A percentile compares a stretch with the other conserved stretches of the same genome.
phyloP scores from a whole-genome alignment of 345 rosid species.

The Carallia brachiata region DNA sequence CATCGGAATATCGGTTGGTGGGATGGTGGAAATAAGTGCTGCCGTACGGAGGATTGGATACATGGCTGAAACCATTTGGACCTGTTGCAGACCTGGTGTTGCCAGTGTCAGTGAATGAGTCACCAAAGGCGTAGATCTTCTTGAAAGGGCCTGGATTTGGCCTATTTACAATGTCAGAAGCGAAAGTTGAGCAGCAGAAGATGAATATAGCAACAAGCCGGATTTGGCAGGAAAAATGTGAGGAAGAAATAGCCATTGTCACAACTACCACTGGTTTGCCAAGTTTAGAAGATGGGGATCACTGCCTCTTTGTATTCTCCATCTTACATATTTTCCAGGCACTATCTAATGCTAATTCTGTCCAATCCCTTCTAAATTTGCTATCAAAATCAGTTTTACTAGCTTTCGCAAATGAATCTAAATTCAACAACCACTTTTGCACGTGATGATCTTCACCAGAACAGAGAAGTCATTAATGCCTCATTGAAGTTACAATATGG shows the following conservation, averaged over 20 bases:
- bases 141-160: conserved; percentile 43
- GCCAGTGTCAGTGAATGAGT: conserved; percentile 94
- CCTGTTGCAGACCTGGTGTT: conserved; percentile 67
- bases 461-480: not conserved
- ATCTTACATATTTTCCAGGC: not conserved
- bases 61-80: conserved; percentile 72
- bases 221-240: conserved; percentile 15
- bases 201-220: conserved; percentile 13
- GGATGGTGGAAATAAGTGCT: conserved; percentile 73
- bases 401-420: not conserved
- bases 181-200: conserved; percentile 11
- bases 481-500: not conserved
- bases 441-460: not conserved
- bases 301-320: too few species aligned
- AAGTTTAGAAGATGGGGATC: not conserved
- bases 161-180: conserved; percentile 13
- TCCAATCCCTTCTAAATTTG: too few species aligned
- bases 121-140: conserved; percentile 85
- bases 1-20: conserved; percentile 91
- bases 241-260: conserved; percentile 24
- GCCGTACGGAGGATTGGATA: conserved; percentile 76
- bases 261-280: not conserved
- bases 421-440: not conserved
- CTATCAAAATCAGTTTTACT: too few species aligned
- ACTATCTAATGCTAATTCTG: too few species aligned